Conservation (phyloP, 306 rosid genomes). For the Pterocarpus santalinus region DNA sequence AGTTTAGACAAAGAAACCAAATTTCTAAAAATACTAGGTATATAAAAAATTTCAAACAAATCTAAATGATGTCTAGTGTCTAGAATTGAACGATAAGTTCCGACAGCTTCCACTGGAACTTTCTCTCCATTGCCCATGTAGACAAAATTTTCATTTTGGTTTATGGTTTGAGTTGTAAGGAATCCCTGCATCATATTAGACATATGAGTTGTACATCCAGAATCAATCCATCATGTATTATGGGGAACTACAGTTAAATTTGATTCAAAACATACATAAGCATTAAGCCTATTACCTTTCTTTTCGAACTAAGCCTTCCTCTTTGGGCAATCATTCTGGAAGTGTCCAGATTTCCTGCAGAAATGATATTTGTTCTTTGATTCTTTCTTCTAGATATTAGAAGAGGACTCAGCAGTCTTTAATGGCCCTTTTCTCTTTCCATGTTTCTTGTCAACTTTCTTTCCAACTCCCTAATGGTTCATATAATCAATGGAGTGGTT, state of each 20-base stretch:
- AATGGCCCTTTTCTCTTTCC: background rate
- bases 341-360: no score
- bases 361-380: no score
- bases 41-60: background rate
- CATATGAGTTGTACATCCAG: background rate
- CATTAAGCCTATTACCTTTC: background rate
- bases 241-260: background rate
- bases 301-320: background rate
- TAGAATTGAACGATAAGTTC: background rate
- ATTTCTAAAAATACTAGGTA: no score
- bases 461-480: background rate
- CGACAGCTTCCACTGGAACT: background rate
- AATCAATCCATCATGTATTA: background rate
- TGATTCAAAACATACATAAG: background rate
- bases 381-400: background rate
- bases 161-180: background rate
- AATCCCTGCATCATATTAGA: background rate
- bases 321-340: no score
- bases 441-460: background rate
- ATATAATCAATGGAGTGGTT: background rate
- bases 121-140: background rate
- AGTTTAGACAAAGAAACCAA: no score
- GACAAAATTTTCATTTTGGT: background rate
- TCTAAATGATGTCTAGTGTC: background rate
- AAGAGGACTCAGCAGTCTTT: background rate